phyloP scores from a whole-genome alignment of 2,329 filamentous ascomycete genomes.

The Hymenoscyphus infarciens region DNA sequence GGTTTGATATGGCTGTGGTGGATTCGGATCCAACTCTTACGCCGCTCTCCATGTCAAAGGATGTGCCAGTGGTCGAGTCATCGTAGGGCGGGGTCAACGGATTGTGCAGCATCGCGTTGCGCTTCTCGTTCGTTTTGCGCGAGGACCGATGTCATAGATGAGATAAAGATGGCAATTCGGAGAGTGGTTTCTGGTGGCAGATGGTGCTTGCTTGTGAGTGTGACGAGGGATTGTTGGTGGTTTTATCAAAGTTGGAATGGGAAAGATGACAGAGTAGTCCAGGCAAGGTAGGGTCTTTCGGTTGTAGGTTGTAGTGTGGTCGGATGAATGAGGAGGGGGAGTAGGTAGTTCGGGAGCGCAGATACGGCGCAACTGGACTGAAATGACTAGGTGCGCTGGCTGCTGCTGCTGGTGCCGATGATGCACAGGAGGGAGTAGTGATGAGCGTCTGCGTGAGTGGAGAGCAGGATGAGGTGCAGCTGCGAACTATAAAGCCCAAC shows the following conservation, averaged over 20 bases:
- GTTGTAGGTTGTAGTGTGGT: neutral
- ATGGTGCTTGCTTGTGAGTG: neutral
- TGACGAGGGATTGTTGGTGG: neutral
- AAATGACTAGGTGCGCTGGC: neutral
- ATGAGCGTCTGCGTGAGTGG: neutral
- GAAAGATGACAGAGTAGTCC: neutral
- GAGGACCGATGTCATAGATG: constrained; percentile 22
- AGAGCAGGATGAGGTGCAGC: neutral
- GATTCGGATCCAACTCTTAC: constrained; percentile 10
- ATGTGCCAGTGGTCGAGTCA: constrained; percentile 18
- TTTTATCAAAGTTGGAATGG: neutral
- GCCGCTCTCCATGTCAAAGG: constrained; percentile 18
- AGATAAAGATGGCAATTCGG: constrained; percentile 10
- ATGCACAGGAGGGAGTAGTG: constrained; percentile 3
- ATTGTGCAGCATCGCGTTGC: constrained; percentile 28
- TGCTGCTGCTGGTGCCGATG: constrained; percentile 7
- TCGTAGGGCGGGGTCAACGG: constrained; percentile 28
- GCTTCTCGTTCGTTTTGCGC: constrained; percentile 19
- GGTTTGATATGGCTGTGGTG: neutral
- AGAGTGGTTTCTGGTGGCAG: constrained; percentile 18
- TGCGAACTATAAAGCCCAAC: neutral
- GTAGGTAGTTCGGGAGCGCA: neutral
- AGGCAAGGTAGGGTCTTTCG: neutral
- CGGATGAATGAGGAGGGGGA: neutral
- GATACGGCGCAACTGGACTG: neutral